These are phyloP conservation scores for Globisporangium nagaii DNA, from an alignment of 352 stramenopile genomes.

Conservation along the genomic window DNA sequence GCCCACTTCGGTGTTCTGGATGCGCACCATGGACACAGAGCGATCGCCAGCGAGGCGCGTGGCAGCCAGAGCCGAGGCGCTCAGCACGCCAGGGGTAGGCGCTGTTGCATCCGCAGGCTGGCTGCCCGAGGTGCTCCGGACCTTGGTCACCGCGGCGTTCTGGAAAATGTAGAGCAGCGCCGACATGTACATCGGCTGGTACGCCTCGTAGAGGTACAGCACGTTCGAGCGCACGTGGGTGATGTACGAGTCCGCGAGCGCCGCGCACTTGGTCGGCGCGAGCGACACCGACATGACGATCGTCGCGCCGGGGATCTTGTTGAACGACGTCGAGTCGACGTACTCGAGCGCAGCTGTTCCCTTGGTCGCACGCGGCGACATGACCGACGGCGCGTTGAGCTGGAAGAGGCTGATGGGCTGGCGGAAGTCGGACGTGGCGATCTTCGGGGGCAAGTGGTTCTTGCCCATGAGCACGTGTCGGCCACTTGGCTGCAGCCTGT, in stretches of 20 bases:
- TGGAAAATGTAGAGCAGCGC: conserved; percentile 54
- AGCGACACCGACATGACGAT: neutral
- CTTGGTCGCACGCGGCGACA: conserved; percentile 6
- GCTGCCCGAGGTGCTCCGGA: conserved; percentile 3
- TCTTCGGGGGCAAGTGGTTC: neutral
- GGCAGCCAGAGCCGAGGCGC: neutral
- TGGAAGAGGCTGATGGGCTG: conserved; percentile 12
- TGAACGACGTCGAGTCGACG: neutral
- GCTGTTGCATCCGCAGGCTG: too few species aligned
- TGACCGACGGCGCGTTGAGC: conserved; percentile 5
- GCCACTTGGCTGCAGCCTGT: conserved; percentile 7
- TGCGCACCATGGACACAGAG: conserved; percentile 30
- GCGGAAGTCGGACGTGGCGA: conserved; percentile 7
- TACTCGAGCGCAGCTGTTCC: conserved; percentile 8
- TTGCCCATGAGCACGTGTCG: conserved; percentile 13
- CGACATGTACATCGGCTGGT: conserved; percentile 34
- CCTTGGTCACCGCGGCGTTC: conserved; percentile 28
- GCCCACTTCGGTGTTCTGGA: conserved; percentile 58
- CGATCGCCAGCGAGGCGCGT: conserved; percentile 9
- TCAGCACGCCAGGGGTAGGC: too few species aligned
- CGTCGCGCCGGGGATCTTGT: neutral
- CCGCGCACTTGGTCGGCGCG: conserved; percentile 6
- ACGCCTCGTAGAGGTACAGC: conserved; percentile 14
- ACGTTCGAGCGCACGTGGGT: conserved; percentile 24
- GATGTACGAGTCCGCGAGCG: conserved; percentile 27